These are phyloP conservation scores for Erythrobasidium yunnanense DNA, from an alignment of 768 basidiomycete genomes.

Conservation along the genomic window DNA sequence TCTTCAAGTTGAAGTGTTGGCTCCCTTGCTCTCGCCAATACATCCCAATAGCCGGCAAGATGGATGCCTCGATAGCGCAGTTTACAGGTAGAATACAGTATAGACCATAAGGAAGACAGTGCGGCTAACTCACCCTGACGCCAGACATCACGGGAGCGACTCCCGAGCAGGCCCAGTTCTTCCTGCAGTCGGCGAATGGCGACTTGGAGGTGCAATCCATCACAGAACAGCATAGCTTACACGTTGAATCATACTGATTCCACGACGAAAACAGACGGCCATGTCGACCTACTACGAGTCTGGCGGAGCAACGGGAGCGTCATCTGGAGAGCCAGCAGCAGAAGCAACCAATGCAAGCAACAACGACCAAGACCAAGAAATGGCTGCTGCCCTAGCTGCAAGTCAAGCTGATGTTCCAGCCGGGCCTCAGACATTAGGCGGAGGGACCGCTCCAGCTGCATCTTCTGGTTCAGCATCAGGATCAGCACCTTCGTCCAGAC, in stretches of 20 bases:
- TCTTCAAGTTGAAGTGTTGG: too few relatives aligned
- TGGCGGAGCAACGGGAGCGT: constrained; percentile 19
- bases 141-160: constrained; percentile 25
- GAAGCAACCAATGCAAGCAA: neutral
- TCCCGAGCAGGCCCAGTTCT: constrained; percentile 32
- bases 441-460: constrained; percentile 11
- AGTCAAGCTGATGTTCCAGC: neutral
- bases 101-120: neutral
- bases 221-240: neutral
- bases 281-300: constrained; percentile 31
- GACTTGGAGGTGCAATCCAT: constrained; percentile 27
- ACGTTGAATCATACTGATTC: neutral
- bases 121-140: neutral
- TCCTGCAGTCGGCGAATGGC: constrained; percentile 31
- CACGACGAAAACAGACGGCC: constrained; percentile 18
- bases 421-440: neutral
- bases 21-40: too few relatives aligned
- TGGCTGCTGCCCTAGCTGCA: neutral
- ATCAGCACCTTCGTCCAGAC: neutral
- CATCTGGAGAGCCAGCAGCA: neutral
- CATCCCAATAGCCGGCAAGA: neutral
- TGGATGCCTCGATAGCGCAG: constrained; percentile 22
- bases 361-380: constrained; percentile 15
- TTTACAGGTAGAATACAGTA: constrained; percentile 9
- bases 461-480: neutral